A percentile compares a stretch with the other conserved stretches of the same genome.
phyloP scores from a whole-genome alignment of 768 basidiomycete genomes.

The Tricholoma terreum region DNA sequence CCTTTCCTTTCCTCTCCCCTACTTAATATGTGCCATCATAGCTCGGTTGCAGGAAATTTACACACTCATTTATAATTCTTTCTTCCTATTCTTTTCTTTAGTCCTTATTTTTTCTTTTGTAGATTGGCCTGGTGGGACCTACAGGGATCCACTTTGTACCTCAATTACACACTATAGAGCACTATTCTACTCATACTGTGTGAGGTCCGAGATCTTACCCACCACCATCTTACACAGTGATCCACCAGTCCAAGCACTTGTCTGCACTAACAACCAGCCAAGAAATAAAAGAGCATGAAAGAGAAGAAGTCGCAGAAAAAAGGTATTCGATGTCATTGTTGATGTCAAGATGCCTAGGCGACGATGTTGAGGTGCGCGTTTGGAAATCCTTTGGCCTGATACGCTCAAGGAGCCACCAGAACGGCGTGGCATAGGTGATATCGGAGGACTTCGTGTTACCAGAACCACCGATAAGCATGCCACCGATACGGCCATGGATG shows the following conservation, averaged over 20 bases:
- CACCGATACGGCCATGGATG: constrained; percentile 30
- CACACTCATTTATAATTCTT: too few species aligned
- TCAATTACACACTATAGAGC: too few species aligned
- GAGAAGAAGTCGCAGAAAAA: too few species aligned
- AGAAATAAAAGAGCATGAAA: background rate
- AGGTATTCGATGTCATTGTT: background rate
- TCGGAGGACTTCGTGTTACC: constrained; percentile 24
- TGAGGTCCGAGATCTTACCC: too few species aligned
- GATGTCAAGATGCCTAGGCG: background rate
- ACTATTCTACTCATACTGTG: too few species aligned
- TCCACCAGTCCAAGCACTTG: background rate
- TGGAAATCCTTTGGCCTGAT: constrained; percentile 9
- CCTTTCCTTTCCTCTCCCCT: too few species aligned
- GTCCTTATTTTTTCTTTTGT: too few species aligned
- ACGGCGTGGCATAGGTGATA: constrained; percentile 35
- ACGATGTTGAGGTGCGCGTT: background rate
- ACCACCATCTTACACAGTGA: background rate
- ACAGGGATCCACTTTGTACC: too few species aligned
- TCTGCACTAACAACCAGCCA: background rate
- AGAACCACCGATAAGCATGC: constrained; percentile 31
- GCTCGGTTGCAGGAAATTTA: too few species aligned
- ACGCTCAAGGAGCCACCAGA: constrained; percentile 26
- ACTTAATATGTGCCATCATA: too few species aligned
- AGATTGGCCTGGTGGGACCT: too few species aligned
- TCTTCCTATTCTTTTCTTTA: too few species aligned